Conservation (phyloP, 352 stramenopile genomes). For the Phytophthora tentaculata region DNA sequence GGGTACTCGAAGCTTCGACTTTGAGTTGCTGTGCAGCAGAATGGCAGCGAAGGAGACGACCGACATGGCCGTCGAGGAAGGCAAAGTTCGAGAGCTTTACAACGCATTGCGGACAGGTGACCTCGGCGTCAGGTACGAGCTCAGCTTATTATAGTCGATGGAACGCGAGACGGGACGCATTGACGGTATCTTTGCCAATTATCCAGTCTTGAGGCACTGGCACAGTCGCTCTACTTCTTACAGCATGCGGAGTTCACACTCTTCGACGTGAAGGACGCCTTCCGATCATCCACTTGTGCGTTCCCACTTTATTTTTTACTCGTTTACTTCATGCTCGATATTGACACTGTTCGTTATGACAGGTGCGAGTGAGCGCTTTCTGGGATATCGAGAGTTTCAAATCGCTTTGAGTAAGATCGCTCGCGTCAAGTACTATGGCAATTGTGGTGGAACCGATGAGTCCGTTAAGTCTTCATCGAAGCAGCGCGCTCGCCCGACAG, state of each 20-base stretch:
- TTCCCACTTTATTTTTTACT: not conserved
- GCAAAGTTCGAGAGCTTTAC: constrained; percentile 53
- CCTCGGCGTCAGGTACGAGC: constrained; percentile 52
- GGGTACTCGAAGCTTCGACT: not conserved
- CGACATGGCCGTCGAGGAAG: constrained; percentile 40
- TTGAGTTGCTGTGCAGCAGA: not conserved
- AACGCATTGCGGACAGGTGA: constrained; percentile 60
- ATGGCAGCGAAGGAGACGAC: constrained; percentile 25
- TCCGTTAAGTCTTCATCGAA: constrained; percentile 2
- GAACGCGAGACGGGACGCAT: constrained; percentile 9
- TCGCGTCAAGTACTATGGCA: constrained; percentile 32
- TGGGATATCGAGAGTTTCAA: constrained; percentile 70
- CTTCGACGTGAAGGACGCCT: constrained; percentile 71
- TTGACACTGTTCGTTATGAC: constrained; percentile 1
- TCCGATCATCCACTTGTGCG: constrained; percentile 57
- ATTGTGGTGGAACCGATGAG: constrained; percentile 6
- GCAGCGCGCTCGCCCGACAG: constrained; percentile 14
- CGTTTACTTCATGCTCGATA: not conserved
- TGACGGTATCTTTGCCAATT: not conserved
- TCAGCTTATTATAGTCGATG: too few relatives aligned
- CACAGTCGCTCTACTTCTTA: constrained; percentile 63
- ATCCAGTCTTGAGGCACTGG: constrained; percentile 49
- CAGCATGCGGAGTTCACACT: constrained; percentile 69
- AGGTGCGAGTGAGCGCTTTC: constrained; percentile 52
- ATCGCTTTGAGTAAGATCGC: constrained; percentile 54